Conservation (phyloP, 768 basidiomycete species). For the Pilatotrama ljubarskyi region DNA sequence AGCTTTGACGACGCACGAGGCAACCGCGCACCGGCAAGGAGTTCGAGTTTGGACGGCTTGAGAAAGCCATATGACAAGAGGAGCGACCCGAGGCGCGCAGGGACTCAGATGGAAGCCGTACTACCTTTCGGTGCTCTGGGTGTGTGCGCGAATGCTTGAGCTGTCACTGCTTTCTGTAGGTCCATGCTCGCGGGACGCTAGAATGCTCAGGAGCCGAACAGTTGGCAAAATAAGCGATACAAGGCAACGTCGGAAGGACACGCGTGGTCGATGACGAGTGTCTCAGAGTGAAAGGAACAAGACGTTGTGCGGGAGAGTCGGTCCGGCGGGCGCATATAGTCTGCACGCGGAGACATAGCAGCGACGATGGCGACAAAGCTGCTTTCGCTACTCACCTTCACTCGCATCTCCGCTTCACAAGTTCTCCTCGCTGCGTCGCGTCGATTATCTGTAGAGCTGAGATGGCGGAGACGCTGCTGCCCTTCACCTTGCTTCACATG, state of each 20-base stretch:
- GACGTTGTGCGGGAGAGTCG: not conserved
- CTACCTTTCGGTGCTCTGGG: not conserved
- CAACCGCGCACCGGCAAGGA: not conserved
- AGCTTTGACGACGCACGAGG: not conserved
- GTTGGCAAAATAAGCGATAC: not conserved
- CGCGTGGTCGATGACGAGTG: not conserved
- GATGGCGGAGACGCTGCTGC: no score
- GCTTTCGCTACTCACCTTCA: not conserved
- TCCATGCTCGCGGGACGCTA: no score
- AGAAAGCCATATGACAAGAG: not conserved
- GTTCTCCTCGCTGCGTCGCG: not conserved
- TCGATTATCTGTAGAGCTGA: not conserved
- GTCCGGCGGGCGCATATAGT: not conserved
- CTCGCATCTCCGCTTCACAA: not conserved
- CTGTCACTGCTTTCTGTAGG: no score
- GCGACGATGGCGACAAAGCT: not conserved
- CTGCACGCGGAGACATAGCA: not conserved
- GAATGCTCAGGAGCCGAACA: no score
- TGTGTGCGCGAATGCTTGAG: no score
- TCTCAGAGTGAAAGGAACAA: slow-evolving; percentile 1
- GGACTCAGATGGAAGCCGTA: not conserved
- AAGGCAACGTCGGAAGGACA: not conserved
- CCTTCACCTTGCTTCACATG: no score
- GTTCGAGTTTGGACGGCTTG: not conserved
- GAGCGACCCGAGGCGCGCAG: not conserved